These are phyloP conservation scores for Suillus subalutaceus DNA, from an alignment of 768 basidiomycete genomes.

Conservation along the genomic window DNA sequence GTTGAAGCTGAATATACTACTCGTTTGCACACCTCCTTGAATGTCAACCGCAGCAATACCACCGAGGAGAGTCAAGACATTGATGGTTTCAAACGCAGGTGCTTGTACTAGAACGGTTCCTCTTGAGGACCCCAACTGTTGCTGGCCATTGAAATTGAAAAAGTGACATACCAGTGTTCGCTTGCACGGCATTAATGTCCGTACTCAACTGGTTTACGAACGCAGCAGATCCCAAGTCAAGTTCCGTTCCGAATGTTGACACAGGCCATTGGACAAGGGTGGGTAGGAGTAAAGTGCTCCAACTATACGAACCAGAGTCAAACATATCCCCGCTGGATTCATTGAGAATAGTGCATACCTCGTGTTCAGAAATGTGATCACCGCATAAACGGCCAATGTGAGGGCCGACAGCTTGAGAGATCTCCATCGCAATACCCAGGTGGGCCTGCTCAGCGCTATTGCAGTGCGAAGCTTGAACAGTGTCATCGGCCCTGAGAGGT, in stretches of 20 bases:
- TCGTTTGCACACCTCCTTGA: neutral
- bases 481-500: neutral
- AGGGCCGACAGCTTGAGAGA: neutral
- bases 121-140: neutral
- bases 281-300: conserved; percentile 6
- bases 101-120: neutral
- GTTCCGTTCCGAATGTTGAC: neutral
- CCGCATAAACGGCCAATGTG: neutral
- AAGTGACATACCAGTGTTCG: neutral
- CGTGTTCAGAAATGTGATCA: neutral
- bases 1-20: conserved; percentile 1
- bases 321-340: neutral
- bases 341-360: neutral
- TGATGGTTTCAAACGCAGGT: neutral
- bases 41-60: neutral
- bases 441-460: conserved; percentile 1
- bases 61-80: neutral
- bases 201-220: neutral
- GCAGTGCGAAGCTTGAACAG: conserved; percentile 5
- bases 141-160: neutral
- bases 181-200: accelerated
- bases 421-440: neutral
- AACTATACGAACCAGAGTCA: neutral
- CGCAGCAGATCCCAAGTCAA: neutral
- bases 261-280: neutral